Evolutionary conservation across 345 rosid genomes (phyloP).

Genomic region (Arabis hirsuta): DNA sequence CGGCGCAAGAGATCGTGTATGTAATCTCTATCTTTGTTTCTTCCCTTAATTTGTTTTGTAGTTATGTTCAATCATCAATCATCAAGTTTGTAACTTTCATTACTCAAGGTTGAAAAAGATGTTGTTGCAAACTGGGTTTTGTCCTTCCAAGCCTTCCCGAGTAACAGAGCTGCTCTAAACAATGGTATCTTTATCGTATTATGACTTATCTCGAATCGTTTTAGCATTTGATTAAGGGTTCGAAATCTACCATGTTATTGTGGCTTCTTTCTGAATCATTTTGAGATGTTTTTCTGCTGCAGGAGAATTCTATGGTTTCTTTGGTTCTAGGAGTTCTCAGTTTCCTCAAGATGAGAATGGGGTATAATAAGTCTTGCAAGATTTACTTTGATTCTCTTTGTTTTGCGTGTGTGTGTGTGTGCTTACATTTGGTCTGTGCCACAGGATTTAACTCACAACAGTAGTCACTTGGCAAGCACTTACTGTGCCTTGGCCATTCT

Average conservation of each 20-base stretch:
- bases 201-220: neutral
- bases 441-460: conserved; percentile 58
- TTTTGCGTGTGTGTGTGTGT: conserved; percentile 15
- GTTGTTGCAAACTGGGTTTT: conserved; percentile 74
- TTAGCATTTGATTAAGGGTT: neutral
- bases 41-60: neutral
- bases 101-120: conserved; percentile 66
- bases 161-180: conserved; percentile 46
- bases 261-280: neutral
- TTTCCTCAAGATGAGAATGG: conserved; percentile 54
- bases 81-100: conserved; percentile 8
- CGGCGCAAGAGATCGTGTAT: conserved; percentile 65
- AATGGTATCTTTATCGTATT: conserved; percentile 51
- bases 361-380: conserved; percentile 46
- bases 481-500: conserved; percentile 83
- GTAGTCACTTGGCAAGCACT: conserved; percentile 84
- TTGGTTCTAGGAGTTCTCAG: conserved; percentile 79
- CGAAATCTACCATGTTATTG: neutral
- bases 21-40: neutral
- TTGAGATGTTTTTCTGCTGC: conserved; percentile 34
- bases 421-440: conserved; percentile 28
- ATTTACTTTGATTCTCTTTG: neutral
- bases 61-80: neutral
- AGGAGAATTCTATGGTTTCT: conserved; percentile 90
- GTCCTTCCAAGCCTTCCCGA: conserved; percentile 72